Evolutionary conservation across 345 rosid species (phyloP).

Genomic region (Limnanthes douglasii): DNA sequence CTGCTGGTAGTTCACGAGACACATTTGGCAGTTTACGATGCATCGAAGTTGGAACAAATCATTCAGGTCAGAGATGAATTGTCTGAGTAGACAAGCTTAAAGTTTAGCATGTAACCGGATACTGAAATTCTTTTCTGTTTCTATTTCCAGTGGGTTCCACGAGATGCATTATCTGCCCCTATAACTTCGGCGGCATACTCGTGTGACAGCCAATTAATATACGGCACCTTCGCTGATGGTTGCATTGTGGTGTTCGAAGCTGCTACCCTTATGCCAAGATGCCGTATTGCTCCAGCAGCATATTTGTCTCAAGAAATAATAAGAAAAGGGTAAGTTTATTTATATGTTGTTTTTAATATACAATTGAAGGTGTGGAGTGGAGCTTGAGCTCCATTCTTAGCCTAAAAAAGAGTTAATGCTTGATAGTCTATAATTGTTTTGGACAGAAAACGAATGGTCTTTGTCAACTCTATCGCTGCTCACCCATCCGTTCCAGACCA

Average conservation of each 20-base stretch:
- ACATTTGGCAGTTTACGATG: constrained; percentile 58
- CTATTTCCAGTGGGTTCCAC: constrained; percentile 82
- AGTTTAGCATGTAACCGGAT: not conserved
- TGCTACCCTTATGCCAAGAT: constrained; percentile 55
- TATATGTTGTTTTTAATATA: too few species aligned
- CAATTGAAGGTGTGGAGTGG: too few species aligned
- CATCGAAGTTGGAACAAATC: constrained; percentile 49
- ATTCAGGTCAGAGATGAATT: constrained; percentile 30
- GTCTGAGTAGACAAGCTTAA: not conserved
- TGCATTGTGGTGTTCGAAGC: constrained; percentile 78
- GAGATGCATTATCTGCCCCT: constrained; percentile 54
- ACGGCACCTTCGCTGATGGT: constrained; percentile 61
- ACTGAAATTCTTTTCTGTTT: constrained; percentile 1
- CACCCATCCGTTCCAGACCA: constrained; percentile 71
- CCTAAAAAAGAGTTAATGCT: too few species aligned
- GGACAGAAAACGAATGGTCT: too few species aligned
- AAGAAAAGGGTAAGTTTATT: constrained; percentile 31
- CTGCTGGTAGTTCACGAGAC: constrained; percentile 62
- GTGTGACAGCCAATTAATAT: constrained; percentile 75
- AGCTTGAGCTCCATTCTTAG: too few species aligned
- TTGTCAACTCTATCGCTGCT: constrained; percentile 60
- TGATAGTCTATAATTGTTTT: too few species aligned
- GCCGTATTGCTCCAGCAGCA: constrained; percentile 63
- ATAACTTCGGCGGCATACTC: constrained; percentile 67
- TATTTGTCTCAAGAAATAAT: constrained; percentile 41